These are phyloP conservation scores for Arthrobotrys sinensis DNA, from an alignment of 2,329 filamentous ascomycete genomes.

Conservation along the genomic window DNA sequence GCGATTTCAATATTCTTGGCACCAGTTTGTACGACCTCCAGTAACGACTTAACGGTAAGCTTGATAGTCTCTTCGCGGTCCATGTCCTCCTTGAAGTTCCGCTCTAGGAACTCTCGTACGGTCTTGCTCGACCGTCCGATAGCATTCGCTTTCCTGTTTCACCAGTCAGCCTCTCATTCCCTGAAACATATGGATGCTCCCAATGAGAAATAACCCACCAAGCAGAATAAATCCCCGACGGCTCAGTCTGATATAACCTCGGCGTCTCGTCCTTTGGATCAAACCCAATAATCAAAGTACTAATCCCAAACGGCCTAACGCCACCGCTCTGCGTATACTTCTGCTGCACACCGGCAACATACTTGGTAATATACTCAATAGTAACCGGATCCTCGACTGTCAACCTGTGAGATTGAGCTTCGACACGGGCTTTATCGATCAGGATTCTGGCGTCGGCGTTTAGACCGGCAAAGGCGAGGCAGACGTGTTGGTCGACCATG, in stretches of 20 bases:
- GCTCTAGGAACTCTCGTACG: conserved; percentile 96
- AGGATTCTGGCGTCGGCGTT: conserved; percentile 98
- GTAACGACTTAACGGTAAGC: conserved; percentile 95
- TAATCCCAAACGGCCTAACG: conserved; percentile 98
- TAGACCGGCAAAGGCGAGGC: conserved; percentile 94
- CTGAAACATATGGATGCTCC: conserved; percentile 16
- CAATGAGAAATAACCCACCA: conserved; percentile 76
- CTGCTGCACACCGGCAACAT: conserved; percentile 97
- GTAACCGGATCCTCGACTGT: conserved; percentile 95
- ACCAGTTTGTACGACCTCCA: conserved; percentile 98
- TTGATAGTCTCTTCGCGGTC: conserved; percentile 96
- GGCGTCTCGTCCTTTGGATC: conserved; percentile 92
- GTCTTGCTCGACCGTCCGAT: conserved; percentile 99
- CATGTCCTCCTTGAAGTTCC: conserved; percentile 99
- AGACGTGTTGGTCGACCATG: conserved; percentile 94
- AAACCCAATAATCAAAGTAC: conserved; percentile 97
- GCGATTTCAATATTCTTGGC: conserved; percentile 99
- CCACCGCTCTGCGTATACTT: conserved; percentile 98
- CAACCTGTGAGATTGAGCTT: conserved; percentile 96
- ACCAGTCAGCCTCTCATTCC: conserved; percentile 43
- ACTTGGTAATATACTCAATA: conserved; percentile 99
- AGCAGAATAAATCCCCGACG: conserved; percentile 98
- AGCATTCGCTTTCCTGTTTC: conserved; percentile 93
- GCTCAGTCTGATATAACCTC: conserved; percentile 96
- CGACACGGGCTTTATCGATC: conserved; percentile 96